Conservation (phyloP, 1,284 basidiomycete genomes). For the Cryptococcus deneoformans region DNA sequence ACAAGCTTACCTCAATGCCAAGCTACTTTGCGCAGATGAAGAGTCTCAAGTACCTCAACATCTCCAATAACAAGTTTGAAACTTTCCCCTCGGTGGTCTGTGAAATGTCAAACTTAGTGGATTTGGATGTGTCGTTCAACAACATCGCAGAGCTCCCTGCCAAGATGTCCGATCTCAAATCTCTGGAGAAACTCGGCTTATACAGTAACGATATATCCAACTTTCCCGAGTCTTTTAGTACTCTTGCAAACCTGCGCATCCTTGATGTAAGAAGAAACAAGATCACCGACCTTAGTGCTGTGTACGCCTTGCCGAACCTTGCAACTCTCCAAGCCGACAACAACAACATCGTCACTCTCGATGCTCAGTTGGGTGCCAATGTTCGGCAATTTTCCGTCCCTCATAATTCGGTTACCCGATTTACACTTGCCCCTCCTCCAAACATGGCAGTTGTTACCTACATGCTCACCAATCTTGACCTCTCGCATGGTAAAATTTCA, state of each 20-base stretch:
- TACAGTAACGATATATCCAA: constrained; percentile 81
- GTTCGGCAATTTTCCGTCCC: constrained; percentile 54
- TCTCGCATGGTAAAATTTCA: constrained; percentile 88
- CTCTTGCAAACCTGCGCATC: constrained; percentile 62
- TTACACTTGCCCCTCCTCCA: constrained; percentile 64
- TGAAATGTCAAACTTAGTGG: constrained; percentile 68
- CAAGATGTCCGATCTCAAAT: constrained; percentile 67
- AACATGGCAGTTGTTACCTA: constrained; percentile 57
- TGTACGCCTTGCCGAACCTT: constrained; percentile 68
- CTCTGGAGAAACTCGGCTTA: constrained; percentile 74
- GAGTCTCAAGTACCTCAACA: constrained; percentile 76
- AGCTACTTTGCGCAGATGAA: constrained; percentile 76
- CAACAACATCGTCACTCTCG: constrained; percentile 74
- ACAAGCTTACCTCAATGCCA: constrained; percentile 83
- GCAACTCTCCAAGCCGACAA: constrained; percentile 71
- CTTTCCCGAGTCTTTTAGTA: constrained; percentile 67
- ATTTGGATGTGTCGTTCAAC: constrained; percentile 96
- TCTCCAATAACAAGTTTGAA: constrained; percentile 96
- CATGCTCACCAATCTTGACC: constrained; percentile 74
- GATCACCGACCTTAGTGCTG: constrained; percentile 68
- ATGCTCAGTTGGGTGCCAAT: constrained; percentile 66
- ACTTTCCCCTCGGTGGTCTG: constrained; percentile 75
- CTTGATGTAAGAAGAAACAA: constrained; percentile 82
- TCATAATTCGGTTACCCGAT: constrained; percentile 60
- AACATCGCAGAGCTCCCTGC: constrained; percentile 77